Base-by-base conservation (phyloP, 225 moss, liverwort and hornwort species). In the Sphagnum contortum region DNA sequence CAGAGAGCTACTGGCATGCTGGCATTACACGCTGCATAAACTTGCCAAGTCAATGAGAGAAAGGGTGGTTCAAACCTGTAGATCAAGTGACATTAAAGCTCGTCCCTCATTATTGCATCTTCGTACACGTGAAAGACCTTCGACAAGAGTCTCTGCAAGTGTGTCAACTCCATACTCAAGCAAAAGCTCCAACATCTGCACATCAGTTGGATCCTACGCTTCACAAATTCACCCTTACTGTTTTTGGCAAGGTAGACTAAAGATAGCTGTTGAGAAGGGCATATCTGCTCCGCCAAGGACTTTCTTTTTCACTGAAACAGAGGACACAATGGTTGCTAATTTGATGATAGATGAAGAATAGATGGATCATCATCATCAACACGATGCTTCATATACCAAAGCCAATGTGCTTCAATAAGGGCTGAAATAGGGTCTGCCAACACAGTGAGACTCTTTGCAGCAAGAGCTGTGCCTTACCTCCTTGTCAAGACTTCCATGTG, bases 41-140 rank as follows among this genome's bases (percentile, higher is more conserved):
- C 29, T 29, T 29, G 29, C 29, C 29, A 52, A 52, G 52, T 52
- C 52, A 52, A 52, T 52, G 52, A 52, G 7, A 9, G 52, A 52
- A 52, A 52, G 6, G 52, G 52, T 5, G 52, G 2, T 45, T 29
- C 61, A 75, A 74, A 96, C 95, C 92, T 92, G 96, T 63, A 91
- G 83, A 87, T 98, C 96, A 77, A 98, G 90, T 49, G 92, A 98
- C 96, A 98, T 98, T 70, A 98, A 77, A 60, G 96, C 96, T 65
- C 96, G 89, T 72, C 96, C 96, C 76, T 98, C 96, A 58, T 98
- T 98, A 68, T 89, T 98, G 81, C 96, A 98, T 70, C 73, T 82
- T 73, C 87, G 85, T 64, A 98, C 88, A 48, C 92, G 92, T 48
- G 96, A 93, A 68, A 89, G 71, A 65, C 92, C 92, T 77, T 98